Base-by-base conservation (phyloP, 192 early-diverging fungal genomes). In the Coemansia sp. region DNA sequence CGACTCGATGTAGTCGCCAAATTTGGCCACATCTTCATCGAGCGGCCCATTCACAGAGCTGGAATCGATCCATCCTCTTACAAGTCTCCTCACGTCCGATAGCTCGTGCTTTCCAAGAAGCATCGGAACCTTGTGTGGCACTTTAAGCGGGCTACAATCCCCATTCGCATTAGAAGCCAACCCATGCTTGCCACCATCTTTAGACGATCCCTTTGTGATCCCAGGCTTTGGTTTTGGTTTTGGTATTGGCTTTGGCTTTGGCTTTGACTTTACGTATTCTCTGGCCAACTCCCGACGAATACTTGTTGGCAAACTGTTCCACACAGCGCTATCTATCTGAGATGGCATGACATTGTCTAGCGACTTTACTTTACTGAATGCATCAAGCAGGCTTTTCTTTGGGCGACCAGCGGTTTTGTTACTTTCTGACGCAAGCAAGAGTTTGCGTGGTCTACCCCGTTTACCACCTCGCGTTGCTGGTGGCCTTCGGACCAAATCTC, bases 341-440 rank as follows among this genome's bases (percentile, higher is more conserved):
- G 77, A 80, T 29, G 77, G 72, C 77, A 80, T 68, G 15, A 80
- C 48, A 26, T 31, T 46, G 31, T 80, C 77, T 8, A 80, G 59
- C 2, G 58, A 33, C 42, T 68, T 62, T 9, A 73, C 55, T 25
- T 68, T 74, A 33, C 63, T 64, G 35, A 80, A 80, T 18, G 77
- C 72, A 10, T 67, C 60, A 23, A 79, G 18, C 31, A 79, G 42
- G n/a, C 58, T 68, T 46, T 58, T 20, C 42, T 63, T 59, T 23
- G 67, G 43, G 20, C 40, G 56, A 28, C 21, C 23, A 25, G 21
- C 25, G 48, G 23, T 49, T 8, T 49, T 33, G 58, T 4, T 33
- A n/a, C 45, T 18, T 25, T 45, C 59, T 15, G 64, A 26, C 6
- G 40, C 10, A 51, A 71, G 68, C 15, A 16, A 52, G 8, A 71